phyloP scores from a whole-genome alignment of 306 rosid genomes.

The Prunus kanzakura region DNA sequence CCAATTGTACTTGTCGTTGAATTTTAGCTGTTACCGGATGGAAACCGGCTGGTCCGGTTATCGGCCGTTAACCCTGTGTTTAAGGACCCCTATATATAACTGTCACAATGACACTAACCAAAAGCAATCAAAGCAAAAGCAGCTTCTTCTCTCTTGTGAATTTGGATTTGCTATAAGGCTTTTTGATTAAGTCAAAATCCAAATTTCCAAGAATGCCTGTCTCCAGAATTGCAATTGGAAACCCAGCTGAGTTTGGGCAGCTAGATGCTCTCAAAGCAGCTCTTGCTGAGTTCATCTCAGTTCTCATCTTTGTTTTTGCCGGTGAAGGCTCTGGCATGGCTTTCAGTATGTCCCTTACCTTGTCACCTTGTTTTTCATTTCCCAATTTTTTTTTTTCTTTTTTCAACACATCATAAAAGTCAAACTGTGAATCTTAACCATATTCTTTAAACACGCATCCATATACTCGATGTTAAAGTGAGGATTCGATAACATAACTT shows the following conservation, averaged over 20 bases:
- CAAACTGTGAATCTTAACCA: not conserved
- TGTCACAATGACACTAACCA: not conserved
- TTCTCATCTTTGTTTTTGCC: constrained; percentile 69
- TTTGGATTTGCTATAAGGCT: constrained; percentile 1
- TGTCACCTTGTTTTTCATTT: not conserved
- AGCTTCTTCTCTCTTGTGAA: not conserved
- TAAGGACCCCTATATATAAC: constrained; percentile 31
- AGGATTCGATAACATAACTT: not conserved
- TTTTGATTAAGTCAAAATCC: not conserved
- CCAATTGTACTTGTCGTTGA: constrained; percentile 14
- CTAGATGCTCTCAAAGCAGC: constrained; percentile 52
- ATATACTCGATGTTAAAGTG: not conserved
- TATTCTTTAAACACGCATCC: not conserved
- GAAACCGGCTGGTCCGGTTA: constrained; percentile 27
- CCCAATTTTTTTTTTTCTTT: not conserved
- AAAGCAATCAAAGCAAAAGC: not conserved
- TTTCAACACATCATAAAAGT: not conserved
- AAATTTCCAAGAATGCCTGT: constrained; percentile 42
- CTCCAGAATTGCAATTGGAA: constrained; percentile 50
- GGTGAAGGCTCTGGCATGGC: constrained; percentile 81
- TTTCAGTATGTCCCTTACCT: constrained; percentile 39
- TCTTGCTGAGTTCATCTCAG: constrained; percentile 67
- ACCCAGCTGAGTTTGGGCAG: constrained; percentile 37
- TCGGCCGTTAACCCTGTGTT: not conserved
- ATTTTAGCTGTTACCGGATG: constrained; percentile 13